Conservation (phyloP, 179 eudicot genomes). For the Sideroxylon spinosum region DNA sequence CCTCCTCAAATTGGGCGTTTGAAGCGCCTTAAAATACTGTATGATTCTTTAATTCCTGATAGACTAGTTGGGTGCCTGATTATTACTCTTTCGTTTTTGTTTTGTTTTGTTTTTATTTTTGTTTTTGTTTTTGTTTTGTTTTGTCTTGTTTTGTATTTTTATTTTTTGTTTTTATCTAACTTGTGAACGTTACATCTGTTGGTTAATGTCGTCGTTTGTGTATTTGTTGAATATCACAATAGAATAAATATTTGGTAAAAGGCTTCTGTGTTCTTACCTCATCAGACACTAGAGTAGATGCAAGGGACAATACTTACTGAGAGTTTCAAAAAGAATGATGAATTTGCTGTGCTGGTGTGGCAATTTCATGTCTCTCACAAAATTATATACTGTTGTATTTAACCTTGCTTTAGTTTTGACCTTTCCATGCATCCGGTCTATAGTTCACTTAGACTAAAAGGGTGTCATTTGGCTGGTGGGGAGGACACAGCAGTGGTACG, state of each 20-base stretch:
- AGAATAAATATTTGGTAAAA: background rate
- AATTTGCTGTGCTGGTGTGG: background rate
- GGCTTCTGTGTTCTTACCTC: background rate
- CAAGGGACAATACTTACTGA: background rate
- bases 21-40: slow-evolving; percentile 86
- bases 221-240: background rate
- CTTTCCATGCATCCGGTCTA: background rate
- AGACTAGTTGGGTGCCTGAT: background rate
- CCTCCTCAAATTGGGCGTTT: slow-evolving; percentile 95
- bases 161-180: background rate
- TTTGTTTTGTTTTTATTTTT: too few species aligned
- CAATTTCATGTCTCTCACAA: background rate
- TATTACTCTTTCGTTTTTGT: background rate
- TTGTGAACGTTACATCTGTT: background rate
- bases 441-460: background rate
- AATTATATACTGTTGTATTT: background rate
- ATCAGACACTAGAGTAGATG: background rate
- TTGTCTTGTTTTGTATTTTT: background rate
- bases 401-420: background rate
- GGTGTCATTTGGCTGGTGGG: background rate
- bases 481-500: background rate
- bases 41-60: slow-evolving; percentile 25
- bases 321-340: background rate
- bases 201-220: background rate
- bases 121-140: too few species aligned